Evolutionary conservation across 352 stramenopile species (phyloP).

Genomic region (Pythium aphanidermatum): DNA sequence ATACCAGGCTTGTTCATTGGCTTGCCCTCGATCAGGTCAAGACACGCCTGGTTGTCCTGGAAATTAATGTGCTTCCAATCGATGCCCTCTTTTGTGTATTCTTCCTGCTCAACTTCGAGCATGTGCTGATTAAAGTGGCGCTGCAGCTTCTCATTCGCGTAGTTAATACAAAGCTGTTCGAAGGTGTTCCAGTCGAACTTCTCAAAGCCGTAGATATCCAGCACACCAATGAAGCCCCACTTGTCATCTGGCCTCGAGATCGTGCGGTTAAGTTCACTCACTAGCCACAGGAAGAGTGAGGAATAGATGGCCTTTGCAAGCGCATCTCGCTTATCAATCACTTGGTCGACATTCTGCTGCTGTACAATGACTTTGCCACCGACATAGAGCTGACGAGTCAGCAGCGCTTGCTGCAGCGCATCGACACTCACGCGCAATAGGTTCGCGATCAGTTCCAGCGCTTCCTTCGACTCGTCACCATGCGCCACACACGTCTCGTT

Average conservation of each 20-base stretch:
- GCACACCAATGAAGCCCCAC: constrained; percentile 92
- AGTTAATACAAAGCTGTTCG: constrained; percentile 97
- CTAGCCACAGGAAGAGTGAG: constrained; percentile 88
- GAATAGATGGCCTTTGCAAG: constrained; percentile 93
- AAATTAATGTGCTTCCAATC: constrained; percentile 92
- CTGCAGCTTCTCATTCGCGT: constrained; percentile 94
- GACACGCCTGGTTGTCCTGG: constrained; percentile 90
- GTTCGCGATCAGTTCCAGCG: constrained; percentile 59
- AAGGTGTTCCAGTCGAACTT: constrained; percentile 95
- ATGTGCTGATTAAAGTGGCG: constrained; percentile 94
- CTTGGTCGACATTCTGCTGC: constrained; percentile 83
- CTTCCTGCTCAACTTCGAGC: constrained; percentile 95
- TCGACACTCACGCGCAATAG: constrained; percentile 76
- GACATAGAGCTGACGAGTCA: constrained; percentile 83
- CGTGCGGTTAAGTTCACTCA: constrained; percentile 86
- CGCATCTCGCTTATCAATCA: constrained; percentile 84
- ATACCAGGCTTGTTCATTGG: constrained; percentile 87
- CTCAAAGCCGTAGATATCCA: constrained; percentile 99
- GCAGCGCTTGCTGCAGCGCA: constrained; percentile 59
- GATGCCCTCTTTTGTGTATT: constrained; percentile 96
- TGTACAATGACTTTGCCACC: constrained; percentile 88
- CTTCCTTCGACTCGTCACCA: constrained; percentile 34
- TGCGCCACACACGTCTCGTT: constrained; percentile 71
- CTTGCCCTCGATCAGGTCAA: constrained; percentile 93
- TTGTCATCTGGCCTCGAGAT: constrained; percentile 79